Evolutionary conservation across 352 stramenopile species (phyloP).

Genomic region (Globisporangium iwayamae): DNA sequence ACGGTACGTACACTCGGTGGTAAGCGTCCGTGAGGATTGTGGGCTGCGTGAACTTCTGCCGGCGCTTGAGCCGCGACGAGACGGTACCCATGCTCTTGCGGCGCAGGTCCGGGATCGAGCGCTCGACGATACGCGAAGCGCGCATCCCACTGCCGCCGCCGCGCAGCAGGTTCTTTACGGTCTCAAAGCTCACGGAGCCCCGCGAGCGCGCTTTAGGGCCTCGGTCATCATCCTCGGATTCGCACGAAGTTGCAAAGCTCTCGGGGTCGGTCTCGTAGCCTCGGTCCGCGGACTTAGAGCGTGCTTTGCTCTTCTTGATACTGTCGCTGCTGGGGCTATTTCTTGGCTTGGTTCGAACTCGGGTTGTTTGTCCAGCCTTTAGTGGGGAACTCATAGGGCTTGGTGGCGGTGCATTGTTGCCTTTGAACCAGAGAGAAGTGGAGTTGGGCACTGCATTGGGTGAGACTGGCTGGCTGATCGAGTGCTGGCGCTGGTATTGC

Average conservation of each 20-base stretch:
- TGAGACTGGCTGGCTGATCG: slow-evolving; percentile 3
- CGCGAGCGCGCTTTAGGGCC: slow-evolving; percentile 17
- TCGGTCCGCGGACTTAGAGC: slow-evolving; percentile 14
- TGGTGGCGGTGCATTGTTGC: neutral
- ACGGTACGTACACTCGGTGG: slow-evolving; percentile 53
- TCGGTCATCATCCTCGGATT: slow-evolving; percentile 1
- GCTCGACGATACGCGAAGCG: slow-evolving; percentile 34
- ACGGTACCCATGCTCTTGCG: slow-evolving; percentile 57
- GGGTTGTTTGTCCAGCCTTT: slow-evolving; percentile 2
- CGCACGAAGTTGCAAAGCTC: neutral
- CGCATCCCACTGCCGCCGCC: slow-evolving; percentile 33
- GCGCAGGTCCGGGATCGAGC: slow-evolving; percentile 25
- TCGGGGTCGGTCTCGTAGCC: slow-evolving; percentile 16
- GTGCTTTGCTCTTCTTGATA: slow-evolving; percentile 6
- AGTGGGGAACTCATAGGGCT: slow-evolving; percentile 4
- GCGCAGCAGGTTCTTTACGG: slow-evolving; percentile 59
- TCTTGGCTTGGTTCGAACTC: neutral
- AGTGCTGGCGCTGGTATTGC: neutral
- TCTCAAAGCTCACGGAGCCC: slow-evolving; percentile 50
- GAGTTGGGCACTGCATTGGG: neutral
- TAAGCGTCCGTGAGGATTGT: slow-evolving; percentile 69
- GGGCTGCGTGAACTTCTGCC: slow-evolving; percentile 57
- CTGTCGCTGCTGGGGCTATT: slow-evolving; percentile 4
- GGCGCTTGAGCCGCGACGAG: slow-evolving; percentile 59
- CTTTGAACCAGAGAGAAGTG: slow-evolving; percentile 7